A percentile compares a stretch with the other conserved stretches of the same genome.
Conservation (phyloP, 257 asterid species). For the Ajuga chamaepitys region DNA sequence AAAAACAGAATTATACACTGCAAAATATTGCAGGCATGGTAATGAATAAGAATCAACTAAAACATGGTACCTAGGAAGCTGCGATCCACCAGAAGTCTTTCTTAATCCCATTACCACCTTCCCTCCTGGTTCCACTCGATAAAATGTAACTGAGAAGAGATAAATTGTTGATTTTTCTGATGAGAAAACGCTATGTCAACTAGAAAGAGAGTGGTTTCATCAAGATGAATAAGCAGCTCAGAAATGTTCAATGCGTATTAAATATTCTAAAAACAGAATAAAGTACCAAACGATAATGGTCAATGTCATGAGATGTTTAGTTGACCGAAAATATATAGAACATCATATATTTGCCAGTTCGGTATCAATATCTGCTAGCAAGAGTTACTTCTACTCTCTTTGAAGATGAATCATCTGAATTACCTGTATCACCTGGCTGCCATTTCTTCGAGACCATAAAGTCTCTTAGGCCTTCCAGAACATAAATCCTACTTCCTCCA, state of each 20-base stretch:
- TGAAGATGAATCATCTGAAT: not conserved
- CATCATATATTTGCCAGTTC: not conserved
- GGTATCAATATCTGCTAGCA: not conserved
- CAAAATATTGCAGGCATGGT: not conserved
- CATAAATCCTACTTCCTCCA: slow-evolving; percentile 48
- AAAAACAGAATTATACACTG: not conserved
- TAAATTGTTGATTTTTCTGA: not conserved
- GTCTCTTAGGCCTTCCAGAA: slow-evolving; percentile 68
- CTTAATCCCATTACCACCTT: slow-evolving; percentile 58
- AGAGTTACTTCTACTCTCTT: not conserved
- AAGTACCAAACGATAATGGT: not conserved
- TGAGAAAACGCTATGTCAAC: not conserved
- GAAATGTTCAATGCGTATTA: not conserved
- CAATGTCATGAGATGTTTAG: not conserved
- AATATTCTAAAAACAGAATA: not conserved
- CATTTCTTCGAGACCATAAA: slow-evolving; percentile 51
- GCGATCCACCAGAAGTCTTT: slow-evolving; percentile 26
- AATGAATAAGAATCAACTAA: not conserved
- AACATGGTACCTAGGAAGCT: slow-evolving; percentile 17
- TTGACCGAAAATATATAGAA: not conserved
- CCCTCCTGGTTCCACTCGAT: slow-evolving; percentile 58
- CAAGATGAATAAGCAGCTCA: not conserved
- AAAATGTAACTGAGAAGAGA: slow-evolving; percentile 49
- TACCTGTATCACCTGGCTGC: slow-evolving; percentile 79
- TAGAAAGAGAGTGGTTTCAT: not conserved